Conservation (phyloP, 345 rosid species). For the Aegle marmelos region DNA sequence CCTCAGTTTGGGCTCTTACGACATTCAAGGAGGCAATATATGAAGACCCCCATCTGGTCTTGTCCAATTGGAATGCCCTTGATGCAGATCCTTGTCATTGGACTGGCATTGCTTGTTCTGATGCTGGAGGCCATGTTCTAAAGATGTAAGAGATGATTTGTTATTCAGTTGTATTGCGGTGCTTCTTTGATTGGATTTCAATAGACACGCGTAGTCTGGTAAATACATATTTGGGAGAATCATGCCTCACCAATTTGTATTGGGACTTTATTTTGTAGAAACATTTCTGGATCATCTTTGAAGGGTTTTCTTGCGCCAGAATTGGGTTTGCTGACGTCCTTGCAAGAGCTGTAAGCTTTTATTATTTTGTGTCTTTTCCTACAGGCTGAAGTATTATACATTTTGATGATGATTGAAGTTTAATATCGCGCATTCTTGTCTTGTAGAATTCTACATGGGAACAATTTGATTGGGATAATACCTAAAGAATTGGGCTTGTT, state of each 20-base stretch:
- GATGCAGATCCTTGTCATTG: slow-evolving; percentile 89
- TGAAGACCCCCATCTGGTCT: slow-evolving; percentile 77
- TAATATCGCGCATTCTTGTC: slow-evolving; percentile 18
- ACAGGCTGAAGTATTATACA: neutral
- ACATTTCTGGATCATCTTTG: slow-evolving; percentile 61
- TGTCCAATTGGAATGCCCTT: slow-evolving; percentile 78
- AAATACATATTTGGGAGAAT: slow-evolving; percentile 9
- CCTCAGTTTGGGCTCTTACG: slow-evolving; percentile 61
- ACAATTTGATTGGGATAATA: slow-evolving; percentile 66
- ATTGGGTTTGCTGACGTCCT: slow-evolving; percentile 58
- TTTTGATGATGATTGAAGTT: slow-evolving; percentile 8
- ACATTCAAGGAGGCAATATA: slow-evolving; percentile 82
- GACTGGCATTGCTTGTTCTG: slow-evolving; percentile 65
- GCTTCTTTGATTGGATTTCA: slow-evolving; percentile 10
- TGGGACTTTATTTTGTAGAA: slow-evolving; percentile 47
- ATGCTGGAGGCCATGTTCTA: slow-evolving; percentile 58
- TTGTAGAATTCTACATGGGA: slow-evolving; percentile 69
- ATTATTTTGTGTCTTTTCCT: neutral
- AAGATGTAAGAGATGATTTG: slow-evolving; percentile 59
- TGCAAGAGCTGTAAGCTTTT: slow-evolving; percentile 70
- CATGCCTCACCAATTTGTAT: slow-evolving; percentile 11
- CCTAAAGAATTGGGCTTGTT: slow-evolving; percentile 87
- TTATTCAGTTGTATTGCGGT: neutral
- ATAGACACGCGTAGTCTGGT: neutral
- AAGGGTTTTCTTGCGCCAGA: slow-evolving; percentile 90